Base-by-base conservation (phyloP, 805 yeast genomes). In the Schwanniomyces vanrijiae region DNA sequence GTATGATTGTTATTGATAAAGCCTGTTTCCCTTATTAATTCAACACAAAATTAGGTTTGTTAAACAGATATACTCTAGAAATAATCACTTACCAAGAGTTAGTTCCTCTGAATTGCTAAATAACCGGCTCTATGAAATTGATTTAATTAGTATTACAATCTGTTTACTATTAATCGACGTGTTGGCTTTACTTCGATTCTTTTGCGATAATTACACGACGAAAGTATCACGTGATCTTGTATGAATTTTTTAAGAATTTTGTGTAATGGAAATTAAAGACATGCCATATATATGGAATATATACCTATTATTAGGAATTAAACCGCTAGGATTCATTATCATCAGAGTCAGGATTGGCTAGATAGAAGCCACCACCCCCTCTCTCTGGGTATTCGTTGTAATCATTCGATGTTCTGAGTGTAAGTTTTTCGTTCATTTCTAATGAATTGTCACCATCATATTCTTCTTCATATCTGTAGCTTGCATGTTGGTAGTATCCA, bases 301-400 rank as follows among this genome's bases (percentile, higher is more conserved):
- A 10, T 25, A 25, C 29, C 29, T 25, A 25, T n/a, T n/a, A n/a
- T n/a, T n/a, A n/a, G n/a, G n/a, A n/a, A n/a, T n/a, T 31, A 31
- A 31, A 9, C 20, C 9, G 6, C 24, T 37, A 20, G 25, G 14
- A 13, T 37, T 20, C 25, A 13, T 38, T 20, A 20, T 24, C 24
- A 46, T 76, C 80, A 21, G 43, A 38, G 49, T 73, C 88, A 0
- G 88, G 88, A 49, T 83, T 83, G 16, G 84, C 86, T 42, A 83
- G 71, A 40, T 71, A 77, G 47, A 83, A 64, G 20, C 73, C 39
- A 4, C 25, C 39, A 10, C 22, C 69, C 55, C 80, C 78, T 20
- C 62, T 60, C 16, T 70, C 74, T 26, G 63, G 67, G 5, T 62
- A 60, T 5, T 62, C 68, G 10, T 69, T 62, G 9, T 55, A 61